These are phyloP conservation scores for Phoenix dactylifera DNA, from an alignment of 176 grass and related monocot species.

Conservation along the genomic window DNA sequence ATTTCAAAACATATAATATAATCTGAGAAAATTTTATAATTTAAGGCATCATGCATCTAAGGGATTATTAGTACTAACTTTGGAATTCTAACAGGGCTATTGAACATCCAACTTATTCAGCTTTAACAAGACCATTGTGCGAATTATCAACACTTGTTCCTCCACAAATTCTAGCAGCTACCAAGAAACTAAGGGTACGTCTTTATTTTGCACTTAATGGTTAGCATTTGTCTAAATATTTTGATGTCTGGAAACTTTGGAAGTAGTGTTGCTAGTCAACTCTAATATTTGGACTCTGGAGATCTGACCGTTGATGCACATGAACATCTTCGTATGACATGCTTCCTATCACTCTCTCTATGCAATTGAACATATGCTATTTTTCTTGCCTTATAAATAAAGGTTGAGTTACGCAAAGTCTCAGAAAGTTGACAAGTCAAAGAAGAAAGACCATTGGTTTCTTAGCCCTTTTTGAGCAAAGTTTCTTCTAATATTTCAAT, in stretches of 20 bases:
- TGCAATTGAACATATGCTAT: no score
- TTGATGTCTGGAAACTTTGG: not conserved
- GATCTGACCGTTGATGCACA: not conserved
- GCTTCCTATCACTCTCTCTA: no score
- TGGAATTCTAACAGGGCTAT: conserved; percentile 73
- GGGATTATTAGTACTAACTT: conserved; percentile 1
- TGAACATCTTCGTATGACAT: not conserved
- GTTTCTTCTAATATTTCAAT: no score
- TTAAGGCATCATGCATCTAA: not conserved
- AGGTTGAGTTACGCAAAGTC: no score
- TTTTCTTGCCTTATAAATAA: no score
- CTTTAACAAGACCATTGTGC: conserved; percentile 86
- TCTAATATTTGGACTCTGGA: not conserved
- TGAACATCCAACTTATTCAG: conserved; percentile 98
- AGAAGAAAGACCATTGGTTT: no score
- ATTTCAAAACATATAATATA: not conserved
- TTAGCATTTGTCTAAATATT: no score
- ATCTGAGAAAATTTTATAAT: conserved; percentile 3
- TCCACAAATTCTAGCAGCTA: conserved; percentile 69
- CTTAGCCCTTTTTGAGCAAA: no score
- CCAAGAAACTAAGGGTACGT: conserved; percentile 89
- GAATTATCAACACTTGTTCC: conserved; percentile 96
- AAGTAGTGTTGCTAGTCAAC: not conserved
- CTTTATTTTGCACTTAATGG: conserved; percentile 18
- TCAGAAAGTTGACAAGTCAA: no score